Evolutionary conservation across 176 grass and related monocot species (phyloP), one percentile per base, ranked within the genome.

Genomic region (Aechmea fasciata): DNA sequence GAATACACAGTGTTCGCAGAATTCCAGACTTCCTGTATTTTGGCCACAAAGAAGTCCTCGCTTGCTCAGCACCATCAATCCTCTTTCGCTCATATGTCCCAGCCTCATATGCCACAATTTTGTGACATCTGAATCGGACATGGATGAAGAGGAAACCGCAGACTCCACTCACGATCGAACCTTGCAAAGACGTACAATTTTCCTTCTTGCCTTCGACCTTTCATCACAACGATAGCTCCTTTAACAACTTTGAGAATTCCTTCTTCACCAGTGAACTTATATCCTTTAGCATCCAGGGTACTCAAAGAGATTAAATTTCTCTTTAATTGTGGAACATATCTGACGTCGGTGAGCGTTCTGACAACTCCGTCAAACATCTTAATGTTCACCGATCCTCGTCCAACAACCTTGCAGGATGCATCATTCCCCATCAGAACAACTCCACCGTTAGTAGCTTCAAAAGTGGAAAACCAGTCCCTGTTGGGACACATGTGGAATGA

Each of bases 231-330:
- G 3, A 78, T 52, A 13, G 65, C 28, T 52, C 51, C 66, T 69
- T 70, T 18, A 29, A 3, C 2, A 3, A 29, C 28, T 3, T 49
- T 70, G 1, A 63, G 0, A 62, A 78, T 52, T 11, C 75, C 66
- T 64, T 3, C 11, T 13, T 33, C n/a, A 26, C 12, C 11, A 2
- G 65, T 61, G 47, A 57, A 76, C 5, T 76, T 76, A 3, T 69
- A 77, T 0, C 47, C 26, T 18, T 65, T 61, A 23, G 49, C 14
- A 2, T 82, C 24, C 48, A 82, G 59, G 22, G 49, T 18, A 23
- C 68, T 65, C 17, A 77, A 52, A 10, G 64, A 69, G 12, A 81
- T 69, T 0, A 81, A 47, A 14, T 69, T 81, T 3, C 57, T 81
- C 1, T 2, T 64, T 41, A 75, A 4, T 13, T 13, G 0, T 11